phyloP scores from a whole-genome alignment of 208 protist species.

The Cochliopodium minus region DNA sequence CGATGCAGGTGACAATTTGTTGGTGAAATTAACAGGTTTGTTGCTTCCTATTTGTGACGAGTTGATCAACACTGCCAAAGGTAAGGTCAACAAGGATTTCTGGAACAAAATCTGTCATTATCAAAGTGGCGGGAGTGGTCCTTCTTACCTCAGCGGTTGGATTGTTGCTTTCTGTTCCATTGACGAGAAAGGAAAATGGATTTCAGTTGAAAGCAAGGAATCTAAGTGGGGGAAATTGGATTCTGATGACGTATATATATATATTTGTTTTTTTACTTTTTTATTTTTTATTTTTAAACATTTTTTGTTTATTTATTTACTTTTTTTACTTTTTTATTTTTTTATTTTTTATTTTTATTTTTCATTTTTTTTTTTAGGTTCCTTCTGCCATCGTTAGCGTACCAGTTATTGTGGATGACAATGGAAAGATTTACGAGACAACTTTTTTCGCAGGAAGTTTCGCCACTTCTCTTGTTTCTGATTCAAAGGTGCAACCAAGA shows the following conservation, averaged over 20 bases:
- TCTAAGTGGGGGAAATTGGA: not conserved
- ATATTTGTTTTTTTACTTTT: no score
- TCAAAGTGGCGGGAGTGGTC: not conserved
- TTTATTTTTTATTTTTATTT: no score
- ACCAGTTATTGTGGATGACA: not conserved
- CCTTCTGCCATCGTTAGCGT: not conserved
- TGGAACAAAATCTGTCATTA: not conserved
- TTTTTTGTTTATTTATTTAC: no score
- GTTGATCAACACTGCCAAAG: not conserved
- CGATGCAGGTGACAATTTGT: not conserved
- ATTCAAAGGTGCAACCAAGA: no score
- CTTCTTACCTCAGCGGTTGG: not conserved
- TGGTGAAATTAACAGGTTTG: not conserved
- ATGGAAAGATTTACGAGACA: not conserved
- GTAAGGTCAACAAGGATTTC: not conserved
- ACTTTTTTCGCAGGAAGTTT: not conserved
- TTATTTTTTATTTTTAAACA: no score
- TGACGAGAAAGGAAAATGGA: not conserved
- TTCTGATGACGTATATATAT: not conserved
- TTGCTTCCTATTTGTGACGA: not conserved
- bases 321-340: no score
- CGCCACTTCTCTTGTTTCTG: no score
- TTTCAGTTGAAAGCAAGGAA: no score
- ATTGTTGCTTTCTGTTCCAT: not conserved
- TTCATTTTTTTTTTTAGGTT: no score